phyloP scores from a whole-genome alignment of 306 rosid genomes.

The Senna tora region DNA sequence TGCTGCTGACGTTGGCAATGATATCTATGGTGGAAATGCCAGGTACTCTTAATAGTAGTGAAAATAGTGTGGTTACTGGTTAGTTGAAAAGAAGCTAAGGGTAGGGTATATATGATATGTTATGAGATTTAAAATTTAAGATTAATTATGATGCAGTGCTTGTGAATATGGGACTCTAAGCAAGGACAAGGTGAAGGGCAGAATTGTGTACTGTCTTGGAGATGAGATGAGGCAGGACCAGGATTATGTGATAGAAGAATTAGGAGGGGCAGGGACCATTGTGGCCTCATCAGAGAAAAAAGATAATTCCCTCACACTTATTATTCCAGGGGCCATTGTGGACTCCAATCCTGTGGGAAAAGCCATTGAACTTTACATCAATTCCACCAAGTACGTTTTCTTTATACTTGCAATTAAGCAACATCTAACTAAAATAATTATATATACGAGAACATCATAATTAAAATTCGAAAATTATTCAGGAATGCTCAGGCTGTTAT shows the following conservation, averaged over 20 bases:
- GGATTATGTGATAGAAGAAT: slow-evolving; percentile 51
- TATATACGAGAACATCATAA: slow-evolving; percentile 6
- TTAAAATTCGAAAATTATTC: slow-evolving; percentile 13
- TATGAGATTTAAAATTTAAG: slow-evolving; percentile 9
- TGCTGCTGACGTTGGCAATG: slow-evolving; percentile 46
- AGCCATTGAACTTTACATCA: slow-evolving; percentile 59
- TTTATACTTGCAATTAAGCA: not conserved
- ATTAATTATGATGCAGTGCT: slow-evolving; percentile 47
- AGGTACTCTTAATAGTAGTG: no score
- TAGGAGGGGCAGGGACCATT: slow-evolving; percentile 66
- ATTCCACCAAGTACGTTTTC: slow-evolving; percentile 71
- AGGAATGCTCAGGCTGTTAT: slow-evolving; percentile 71
- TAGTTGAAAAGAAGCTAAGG: no score
- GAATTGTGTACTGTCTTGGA: slow-evolving; percentile 66
- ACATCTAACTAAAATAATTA: not conserved
- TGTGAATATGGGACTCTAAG: slow-evolving; percentile 65
- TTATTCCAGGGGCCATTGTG: slow-evolving; percentile 55
- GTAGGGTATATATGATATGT: no score
- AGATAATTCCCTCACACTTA: slow-evolving; percentile 49
- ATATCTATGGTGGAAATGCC: slow-evolving; percentile 55
- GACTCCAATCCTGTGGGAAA: slow-evolving; percentile 40
- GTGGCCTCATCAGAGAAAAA: slow-evolving; percentile 38
- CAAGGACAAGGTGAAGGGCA: slow-evolving; percentile 66
- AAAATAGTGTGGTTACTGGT: no score
- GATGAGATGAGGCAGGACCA: slow-evolving; percentile 18